These are phyloP conservation scores for Aleurites moluccanus DNA, from an alignment of 441 rosid species.

Conservation along the genomic window DNA sequence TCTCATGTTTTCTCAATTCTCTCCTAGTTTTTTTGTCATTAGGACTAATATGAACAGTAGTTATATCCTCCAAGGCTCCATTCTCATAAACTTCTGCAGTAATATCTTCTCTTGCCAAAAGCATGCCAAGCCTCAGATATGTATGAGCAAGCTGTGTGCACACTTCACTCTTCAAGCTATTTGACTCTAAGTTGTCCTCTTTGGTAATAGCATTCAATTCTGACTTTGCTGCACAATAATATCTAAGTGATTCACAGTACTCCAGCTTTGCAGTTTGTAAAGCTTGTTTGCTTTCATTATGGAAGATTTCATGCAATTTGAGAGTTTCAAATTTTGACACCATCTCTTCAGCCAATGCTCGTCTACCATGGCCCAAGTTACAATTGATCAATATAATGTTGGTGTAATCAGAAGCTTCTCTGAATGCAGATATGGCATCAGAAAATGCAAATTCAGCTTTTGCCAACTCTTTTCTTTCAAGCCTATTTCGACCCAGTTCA, in stretches of 20 bases:
- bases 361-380: constrained; percentile 90
- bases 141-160: constrained; percentile 84
- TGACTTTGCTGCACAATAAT: constrained; percentile 75
- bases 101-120: constrained; percentile 69
- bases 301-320: constrained; percentile 44
- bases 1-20: constrained; percentile 56
- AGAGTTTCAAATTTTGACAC: constrained; percentile 61
- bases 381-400: constrained; percentile 77
- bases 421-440: constrained; percentile 76
- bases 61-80: constrained; percentile 38
- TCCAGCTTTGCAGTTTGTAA: constrained; percentile 65
- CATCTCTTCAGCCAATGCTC: constrained; percentile 94
- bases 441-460: constrained; percentile 81
- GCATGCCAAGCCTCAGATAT: constrained; percentile 86
- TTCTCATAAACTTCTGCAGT: constrained; percentile 58
- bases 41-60: constrained; percentile 20
- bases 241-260: constrained; percentile 70
- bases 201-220: constrained; percentile 48
- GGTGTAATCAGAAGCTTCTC: constrained; percentile 72
- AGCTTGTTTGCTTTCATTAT: constrained; percentile 53
- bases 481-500: constrained; percentile 83
- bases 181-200: constrained; percentile 39
- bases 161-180: constrained; percentile 63
- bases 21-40: constrained; percentile 37
- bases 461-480: constrained; percentile 61